Percentiles rank a stretch among this genome's conserved stretches.
Conservation (phyloP, 352 stramenopile genomes). For the Globisporangium polare region DNA sequence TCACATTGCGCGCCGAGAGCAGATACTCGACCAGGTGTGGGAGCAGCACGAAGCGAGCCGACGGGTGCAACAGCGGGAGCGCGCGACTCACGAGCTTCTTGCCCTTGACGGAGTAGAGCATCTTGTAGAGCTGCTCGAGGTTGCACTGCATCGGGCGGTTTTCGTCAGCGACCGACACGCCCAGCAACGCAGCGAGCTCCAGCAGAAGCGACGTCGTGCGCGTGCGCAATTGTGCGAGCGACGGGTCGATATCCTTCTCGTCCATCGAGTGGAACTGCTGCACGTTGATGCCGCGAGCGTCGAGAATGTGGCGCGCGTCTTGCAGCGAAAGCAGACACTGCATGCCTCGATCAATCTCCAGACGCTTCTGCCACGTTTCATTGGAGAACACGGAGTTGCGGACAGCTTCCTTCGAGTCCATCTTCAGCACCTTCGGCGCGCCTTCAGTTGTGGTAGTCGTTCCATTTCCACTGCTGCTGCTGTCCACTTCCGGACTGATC, state of each 20-base stretch:
- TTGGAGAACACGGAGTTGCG: constrained; percentile 70
- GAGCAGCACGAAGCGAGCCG: constrained; percentile 71
- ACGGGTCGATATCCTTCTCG: constrained; percentile 60
- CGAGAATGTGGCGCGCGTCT: constrained; percentile 75
- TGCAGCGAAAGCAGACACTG: constrained; percentile 77
- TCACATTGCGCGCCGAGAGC: constrained; percentile 40
- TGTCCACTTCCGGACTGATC: not conserved
- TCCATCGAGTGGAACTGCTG: constrained; percentile 85
- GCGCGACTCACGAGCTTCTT: constrained; percentile 75
- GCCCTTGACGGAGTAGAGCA: constrained; percentile 61
- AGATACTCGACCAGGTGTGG: constrained; percentile 63
- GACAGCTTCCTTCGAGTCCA: constrained; percentile 31
- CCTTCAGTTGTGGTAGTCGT: not conserved
- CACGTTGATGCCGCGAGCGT: constrained; percentile 80
- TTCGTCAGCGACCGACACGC: constrained; percentile 28
- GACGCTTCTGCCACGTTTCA: constrained; percentile 65
- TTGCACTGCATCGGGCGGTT: constrained; percentile 40
- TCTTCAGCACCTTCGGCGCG: constrained; percentile 51
- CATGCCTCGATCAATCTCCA: constrained; percentile 69
- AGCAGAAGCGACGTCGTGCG: constrained; percentile 67
- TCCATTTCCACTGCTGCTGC: not conserved
- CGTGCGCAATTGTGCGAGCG: constrained; percentile 58
- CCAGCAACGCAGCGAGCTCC: constrained; percentile 59
- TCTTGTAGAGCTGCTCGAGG: constrained; percentile 43
- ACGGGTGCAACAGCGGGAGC: constrained; percentile 73